These are phyloP conservation scores for Suhomyces kunorum DNA, from an alignment of 1,139 yeast genomes.

Conservation along the genomic window DNA sequence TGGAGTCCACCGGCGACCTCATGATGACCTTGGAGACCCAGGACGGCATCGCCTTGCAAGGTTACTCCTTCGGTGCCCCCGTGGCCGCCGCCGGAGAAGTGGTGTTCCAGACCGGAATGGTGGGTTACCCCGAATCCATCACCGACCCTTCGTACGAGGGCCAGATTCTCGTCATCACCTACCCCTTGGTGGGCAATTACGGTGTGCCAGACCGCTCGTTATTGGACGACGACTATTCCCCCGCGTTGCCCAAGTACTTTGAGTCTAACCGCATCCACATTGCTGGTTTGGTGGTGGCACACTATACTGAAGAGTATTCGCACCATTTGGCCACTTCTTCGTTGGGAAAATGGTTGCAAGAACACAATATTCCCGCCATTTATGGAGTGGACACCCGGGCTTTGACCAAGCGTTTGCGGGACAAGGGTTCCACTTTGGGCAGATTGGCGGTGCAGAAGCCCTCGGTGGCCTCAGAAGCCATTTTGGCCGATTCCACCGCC, in stretches of 20 bases:
- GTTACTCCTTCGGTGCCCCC: slow-evolving; percentile 97
- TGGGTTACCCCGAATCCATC: slow-evolving; percentile 97
- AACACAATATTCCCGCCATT: slow-evolving; percentile 90
- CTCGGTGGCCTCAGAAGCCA: slow-evolving; percentile 39
- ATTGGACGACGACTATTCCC: slow-evolving; percentile 69
- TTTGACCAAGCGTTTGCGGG: slow-evolving; percentile 89
- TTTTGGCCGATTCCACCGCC: slow-evolving; percentile 29
- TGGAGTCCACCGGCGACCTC: slow-evolving; percentile 77
- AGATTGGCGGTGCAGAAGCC: slow-evolving; percentile 67
- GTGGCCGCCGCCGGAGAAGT: slow-evolving; percentile 92
- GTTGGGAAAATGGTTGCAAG: slow-evolving; percentile 89
- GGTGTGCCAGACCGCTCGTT: slow-evolving; percentile 94
- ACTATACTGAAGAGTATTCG: slow-evolving; percentile 93
- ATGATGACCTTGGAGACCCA: slow-evolving; percentile 89
- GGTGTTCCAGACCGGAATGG: slow-evolving; percentile 99
- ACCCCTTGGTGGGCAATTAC: slow-evolving; percentile 96
- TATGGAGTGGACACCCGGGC: slow-evolving; percentile 98
- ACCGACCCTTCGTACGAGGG: slow-evolving; percentile 99
- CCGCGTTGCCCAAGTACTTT: slow-evolving; percentile 83
- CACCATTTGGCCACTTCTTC: slow-evolving; percentile 93
- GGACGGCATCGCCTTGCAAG: slow-evolving; percentile 87
- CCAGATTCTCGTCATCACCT: slow-evolving; percentile 94
- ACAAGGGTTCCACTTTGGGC: slow-evolving; percentile 90
- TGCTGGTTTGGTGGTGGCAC: slow-evolving; percentile 97
- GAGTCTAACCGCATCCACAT: slow-evolving; percentile 91